Percentiles rank a stretch among this genome's conserved stretches.
Evolutionary conservation across 805 yeast species (phyloP).

Genomic region (Wickerhamiella nectarea): DNA sequence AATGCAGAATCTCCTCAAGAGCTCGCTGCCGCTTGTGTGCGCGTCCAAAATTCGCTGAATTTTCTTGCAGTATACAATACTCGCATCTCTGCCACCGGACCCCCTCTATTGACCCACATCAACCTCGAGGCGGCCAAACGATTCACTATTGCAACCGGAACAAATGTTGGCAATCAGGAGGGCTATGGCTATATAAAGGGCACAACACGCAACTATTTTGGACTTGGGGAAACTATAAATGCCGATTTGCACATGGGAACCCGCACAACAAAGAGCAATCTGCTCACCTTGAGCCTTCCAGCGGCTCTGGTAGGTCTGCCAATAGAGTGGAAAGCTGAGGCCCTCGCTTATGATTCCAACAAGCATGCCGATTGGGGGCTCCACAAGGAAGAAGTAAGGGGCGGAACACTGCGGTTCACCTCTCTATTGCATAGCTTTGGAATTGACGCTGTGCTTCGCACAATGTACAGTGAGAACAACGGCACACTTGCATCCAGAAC

Average conservation of each 20-base stretch:
- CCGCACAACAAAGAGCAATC: conserved; percentile 41
- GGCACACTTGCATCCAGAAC: conserved; percentile 35
- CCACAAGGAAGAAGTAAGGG: conserved; percentile 40
- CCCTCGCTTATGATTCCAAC: conserved; percentile 36
- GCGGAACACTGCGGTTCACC: conserved; percentile 30
- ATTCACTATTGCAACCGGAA: conserved; percentile 80
- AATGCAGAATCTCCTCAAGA: conserved; percentile 18
- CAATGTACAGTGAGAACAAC: conserved; percentile 34
- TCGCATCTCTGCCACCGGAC: background rate
- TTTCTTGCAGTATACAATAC: conserved; percentile 16
- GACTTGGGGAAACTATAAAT: conserved; percentile 52
- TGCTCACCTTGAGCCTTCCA: conserved; percentile 41
- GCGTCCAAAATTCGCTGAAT: conserved; percentile 20
- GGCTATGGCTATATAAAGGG: conserved; percentile 86
- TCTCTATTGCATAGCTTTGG: conserved; percentile 37
- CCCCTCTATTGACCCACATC: conserved; percentile 12
- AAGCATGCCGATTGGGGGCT: conserved; percentile 41
- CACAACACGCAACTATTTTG: conserved; percentile 47
- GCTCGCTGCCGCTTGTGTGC: conserved; percentile 22
- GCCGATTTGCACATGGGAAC: conserved; percentile 49
- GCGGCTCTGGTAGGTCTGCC: conserved; percentile 31
- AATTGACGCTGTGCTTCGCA: conserved; percentile 44
- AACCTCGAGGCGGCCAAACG: conserved; percentile 34
- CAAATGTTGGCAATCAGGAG: conserved; percentile 92
- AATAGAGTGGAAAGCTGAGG: conserved; percentile 37